Conservation (phyloP, 225 moss, liverwort and hornwort species). For the Lunularia cruciata region DNA sequence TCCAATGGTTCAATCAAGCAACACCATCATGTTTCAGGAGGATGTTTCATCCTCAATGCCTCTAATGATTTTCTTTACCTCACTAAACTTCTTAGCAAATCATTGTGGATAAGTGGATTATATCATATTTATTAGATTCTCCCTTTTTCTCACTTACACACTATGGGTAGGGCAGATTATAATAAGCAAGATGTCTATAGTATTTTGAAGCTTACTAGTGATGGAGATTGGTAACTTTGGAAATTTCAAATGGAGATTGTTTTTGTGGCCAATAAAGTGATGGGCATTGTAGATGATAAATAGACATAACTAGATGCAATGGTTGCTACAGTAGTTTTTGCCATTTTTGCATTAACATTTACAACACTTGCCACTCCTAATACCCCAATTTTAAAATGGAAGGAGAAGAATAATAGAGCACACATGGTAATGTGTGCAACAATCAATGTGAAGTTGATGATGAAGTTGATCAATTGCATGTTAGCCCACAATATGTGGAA, state of each 20-base stretch:
- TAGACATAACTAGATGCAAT: neutral
- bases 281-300: neutral
- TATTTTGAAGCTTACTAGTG: neutral
- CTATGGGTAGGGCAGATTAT: too few relatives aligned
- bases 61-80: too few relatives aligned
- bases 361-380: too few relatives aligned
- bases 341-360: too few relatives aligned
- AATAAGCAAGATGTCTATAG: neutral
- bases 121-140: too few relatives aligned
- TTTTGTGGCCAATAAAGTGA: neutral
- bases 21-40: too few relatives aligned
- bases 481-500: neutral
- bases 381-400: too few relatives aligned
- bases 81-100: too few relatives aligned
- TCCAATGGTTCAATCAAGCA: too few relatives aligned
- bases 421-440: neutral
- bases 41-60: too few relatives aligned
- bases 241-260: constrained; percentile 5
- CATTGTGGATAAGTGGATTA: too few relatives aligned
- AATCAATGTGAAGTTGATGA: neutral
- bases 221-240: neutral
- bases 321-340: neutral
- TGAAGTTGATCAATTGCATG: neutral
- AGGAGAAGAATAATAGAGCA: neutral
- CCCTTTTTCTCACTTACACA: too few relatives aligned